Base-by-base conservation (phyloP, 73 alveolate genomes). In the Paraurostyla sp. region DNA sequence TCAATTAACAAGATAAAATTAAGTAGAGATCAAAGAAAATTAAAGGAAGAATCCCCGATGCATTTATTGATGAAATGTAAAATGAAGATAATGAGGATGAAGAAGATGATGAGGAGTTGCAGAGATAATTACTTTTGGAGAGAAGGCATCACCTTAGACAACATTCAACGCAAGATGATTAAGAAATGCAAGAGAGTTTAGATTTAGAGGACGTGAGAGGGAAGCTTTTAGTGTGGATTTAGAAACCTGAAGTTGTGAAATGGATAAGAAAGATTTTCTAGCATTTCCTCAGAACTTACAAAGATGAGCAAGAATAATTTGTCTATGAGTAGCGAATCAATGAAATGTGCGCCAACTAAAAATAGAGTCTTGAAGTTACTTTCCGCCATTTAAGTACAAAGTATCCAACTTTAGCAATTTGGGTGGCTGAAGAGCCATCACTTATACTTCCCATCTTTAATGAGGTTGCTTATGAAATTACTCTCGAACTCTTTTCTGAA, bases 341-440 rank as follows among this genome's bases (percentile, higher is more conserved):
- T 49, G 99, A 98, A 50, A 95, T 98, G 99, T 95, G 99, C 83
- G 88, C 97, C 42, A 93, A 95, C 75, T 97, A 98, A 92, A 97
- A 96, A 80, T 96, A 97, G 91, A 92, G 98, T 68, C 83, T 97
- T 49, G 99, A 98, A 80, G 91, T 96, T 29, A 85, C 90, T 76
- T 96, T 95, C 87, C 60, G 93, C 15, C 97, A 98, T 89, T 76
- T 94, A 40, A 92, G 91, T 45, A 57, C 38, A 46, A 71, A 75
- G 46, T 87, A 93, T 69, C 96, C 98, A 52, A 90, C 98, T 60
- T 87, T 98, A 27, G 99, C 99, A 23, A 91, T 94, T 54, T 98
- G 99, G 99, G 96, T 98, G 0, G 98, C 98, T 71, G 98, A 96
- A 82, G 97, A 97, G 46, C 99, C 99, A 0, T 91, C 92, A 30